phyloP scores from a whole-genome alignment of 2,329 filamentous ascomycete genomes.

The Cyanodermella asteris region DNA sequence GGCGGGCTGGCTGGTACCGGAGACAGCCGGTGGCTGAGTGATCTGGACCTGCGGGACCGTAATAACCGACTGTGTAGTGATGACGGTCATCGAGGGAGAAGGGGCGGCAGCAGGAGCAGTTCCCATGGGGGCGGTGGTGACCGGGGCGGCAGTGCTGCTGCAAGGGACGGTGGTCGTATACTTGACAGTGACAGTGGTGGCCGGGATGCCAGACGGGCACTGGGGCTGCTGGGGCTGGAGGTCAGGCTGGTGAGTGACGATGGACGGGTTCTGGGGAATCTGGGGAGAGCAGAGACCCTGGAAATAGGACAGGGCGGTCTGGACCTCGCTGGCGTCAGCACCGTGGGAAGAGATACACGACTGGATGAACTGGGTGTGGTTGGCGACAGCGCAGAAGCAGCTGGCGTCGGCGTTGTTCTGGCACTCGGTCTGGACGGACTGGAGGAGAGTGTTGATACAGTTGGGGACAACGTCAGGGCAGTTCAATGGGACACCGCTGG shows the following conservation, averaged over 20 bases:
- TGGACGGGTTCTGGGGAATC: constrained; percentile 57
- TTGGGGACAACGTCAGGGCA: constrained; percentile 56
- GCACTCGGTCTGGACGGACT: constrained; percentile 44
- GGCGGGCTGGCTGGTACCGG: constrained; percentile 1
- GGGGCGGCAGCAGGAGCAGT: constrained; percentile 6
- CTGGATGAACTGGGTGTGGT: constrained; percentile 61
- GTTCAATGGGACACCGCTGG: no score
- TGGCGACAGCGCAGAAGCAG: constrained; percentile 69
- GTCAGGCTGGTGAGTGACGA: constrained; percentile 50
- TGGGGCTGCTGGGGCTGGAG: constrained; percentile 6
- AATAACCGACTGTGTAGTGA: background rate
- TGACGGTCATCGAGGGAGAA: constrained; percentile 1
- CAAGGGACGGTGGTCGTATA: constrained; percentile 29
- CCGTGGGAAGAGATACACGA: constrained; percentile 62
- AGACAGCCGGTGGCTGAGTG: constrained; percentile 1
- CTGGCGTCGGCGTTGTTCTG: constrained; percentile 57
- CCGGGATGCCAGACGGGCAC: constrained; percentile 3
- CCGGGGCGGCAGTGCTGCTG: constrained; percentile 19
- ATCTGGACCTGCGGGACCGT: background rate
- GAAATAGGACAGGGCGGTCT: constrained; percentile 59
- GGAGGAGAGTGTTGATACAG: constrained; percentile 83
- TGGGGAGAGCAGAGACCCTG: constrained; percentile 72
- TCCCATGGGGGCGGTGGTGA: constrained; percentile 10
- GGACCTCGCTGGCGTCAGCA: constrained; percentile 40
- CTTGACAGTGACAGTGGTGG: constrained; percentile 20